Base-by-base conservation (phyloP, 352 stramenopile genomes). In the Peronospora destructor region DNA sequence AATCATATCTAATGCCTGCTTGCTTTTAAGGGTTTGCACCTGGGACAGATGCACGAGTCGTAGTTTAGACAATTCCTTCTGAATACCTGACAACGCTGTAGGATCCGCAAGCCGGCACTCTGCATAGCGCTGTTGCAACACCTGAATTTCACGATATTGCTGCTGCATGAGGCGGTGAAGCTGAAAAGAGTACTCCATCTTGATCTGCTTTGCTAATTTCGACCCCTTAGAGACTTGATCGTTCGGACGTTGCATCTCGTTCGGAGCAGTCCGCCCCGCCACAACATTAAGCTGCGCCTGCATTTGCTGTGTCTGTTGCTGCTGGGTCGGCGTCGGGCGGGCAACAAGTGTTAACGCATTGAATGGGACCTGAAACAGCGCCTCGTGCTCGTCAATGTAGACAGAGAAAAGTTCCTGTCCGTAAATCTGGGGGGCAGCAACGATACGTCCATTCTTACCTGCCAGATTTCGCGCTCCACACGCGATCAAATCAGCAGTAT, bases 121-220 rank as follows among this genome's bases (percentile, higher is more conserved):
- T 13, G 79, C 82, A 60, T 92, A 88, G 25, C 84, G 76, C 45
- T 92, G 81, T 64, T 92, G 82, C 19, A 92, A 52, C 6, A 87
- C 75, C 34, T 92, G 82, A 40, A 92, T 92, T 58, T 92, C 82
- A 26, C 79, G 76, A 46, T 89, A 92, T 61, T 92, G 82, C 41
- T 92, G 76, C 52, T 92, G 82, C 79, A 92, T 92, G 29, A 92
- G 64, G 0, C 82, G 79, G 53, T 92, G 82, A 35, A 92, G 56
- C 57, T 92, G 82, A 53, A 89, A 87, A 6, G 82, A 90, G 51
- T 92, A 78, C 59, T 92, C 82, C 58, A 89, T 81, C 62, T 92
- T 92, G 38, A 89, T 72, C 40, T 87, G 70, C 42, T 90, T 76
- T 16, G 57, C 38, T 13, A 53, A 61, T 41, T 61, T 70, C 4